Evolutionary conservation across 345 rosid genomes (phyloP).

Genomic region (Camelina hispida): DNA sequence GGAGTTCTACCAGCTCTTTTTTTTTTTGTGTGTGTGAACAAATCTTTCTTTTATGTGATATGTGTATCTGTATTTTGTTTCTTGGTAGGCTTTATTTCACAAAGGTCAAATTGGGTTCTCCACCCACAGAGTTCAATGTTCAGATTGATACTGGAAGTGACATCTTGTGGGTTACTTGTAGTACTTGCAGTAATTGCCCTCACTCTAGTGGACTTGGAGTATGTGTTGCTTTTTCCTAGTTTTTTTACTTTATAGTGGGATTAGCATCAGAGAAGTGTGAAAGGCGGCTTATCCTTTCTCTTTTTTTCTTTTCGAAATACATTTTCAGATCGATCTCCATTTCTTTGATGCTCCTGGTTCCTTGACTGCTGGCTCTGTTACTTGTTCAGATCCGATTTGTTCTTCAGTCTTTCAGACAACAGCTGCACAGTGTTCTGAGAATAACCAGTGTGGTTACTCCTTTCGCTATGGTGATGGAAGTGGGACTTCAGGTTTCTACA

Average conservation of each 20-base stretch:
- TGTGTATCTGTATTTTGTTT: conserved; percentile 32
- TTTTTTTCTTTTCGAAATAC: conserved; percentile 4
- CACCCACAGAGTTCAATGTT: conserved; percentile 94
- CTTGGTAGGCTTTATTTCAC: conserved; percentile 87
- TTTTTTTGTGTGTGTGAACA: not conserved
- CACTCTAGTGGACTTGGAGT: conserved; percentile 90
- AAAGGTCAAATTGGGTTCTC: conserved; percentile 90
- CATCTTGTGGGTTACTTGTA: conserved; percentile 88
- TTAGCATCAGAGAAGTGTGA: conserved; percentile 19
- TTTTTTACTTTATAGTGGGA: conserved; percentile 5
- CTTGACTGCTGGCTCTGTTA: conserved; percentile 62
- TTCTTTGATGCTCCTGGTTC: conserved; percentile 75
- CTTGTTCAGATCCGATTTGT: conserved; percentile 61
- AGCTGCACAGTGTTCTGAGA: conserved; percentile 69
- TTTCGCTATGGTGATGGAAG: conserved; percentile 95
- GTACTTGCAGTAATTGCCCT: conserved; percentile 84
- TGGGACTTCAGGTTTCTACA: conserved; percentile 90
- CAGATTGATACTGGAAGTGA: conserved; percentile 99
- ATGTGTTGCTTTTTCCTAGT: conserved; percentile 42
- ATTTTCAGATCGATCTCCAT: conserved; percentile 73
- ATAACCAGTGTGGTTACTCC: conserved; percentile 78
- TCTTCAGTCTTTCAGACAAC: conserved; percentile 63
- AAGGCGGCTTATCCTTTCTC: conserved; percentile 28
- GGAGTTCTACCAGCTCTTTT: conserved; percentile 24
- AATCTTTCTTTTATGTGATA: conserved; percentile 28